These are phyloP conservation scores for Nakazawaea siamensis DNA, from an alignment of 805 yeast genomes.

Conservation along the genomic window DNA sequence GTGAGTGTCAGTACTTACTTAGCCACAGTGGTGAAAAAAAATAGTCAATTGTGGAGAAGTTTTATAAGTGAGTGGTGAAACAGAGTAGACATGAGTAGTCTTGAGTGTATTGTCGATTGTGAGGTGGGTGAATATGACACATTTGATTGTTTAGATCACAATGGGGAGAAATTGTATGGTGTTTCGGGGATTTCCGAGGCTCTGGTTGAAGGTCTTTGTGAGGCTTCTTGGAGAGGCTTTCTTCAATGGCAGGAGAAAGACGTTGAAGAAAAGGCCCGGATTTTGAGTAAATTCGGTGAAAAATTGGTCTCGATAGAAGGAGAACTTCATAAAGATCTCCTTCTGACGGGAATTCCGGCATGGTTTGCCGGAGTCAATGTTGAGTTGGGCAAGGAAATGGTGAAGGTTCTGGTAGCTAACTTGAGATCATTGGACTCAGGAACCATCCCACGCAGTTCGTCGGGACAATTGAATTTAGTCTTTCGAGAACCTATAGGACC, in stretches of 20 bases:
- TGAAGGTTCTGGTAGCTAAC: too few species aligned
- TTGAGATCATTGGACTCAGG: too few species aligned
- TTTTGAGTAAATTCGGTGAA: slow-evolving; percentile 11
- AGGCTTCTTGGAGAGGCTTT: slow-evolving; percentile 13
- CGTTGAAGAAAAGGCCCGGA: slow-evolving; percentile 8
- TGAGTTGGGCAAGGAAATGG: too few species aligned
- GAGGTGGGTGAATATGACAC: too few species aligned
- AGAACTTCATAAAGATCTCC: slow-evolving; percentile 17
- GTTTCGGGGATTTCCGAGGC: background rate
- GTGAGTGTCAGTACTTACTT: too few species aligned
- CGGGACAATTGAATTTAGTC: slow-evolving; percentile 16
- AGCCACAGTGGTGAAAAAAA: too few species aligned
- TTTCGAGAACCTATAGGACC: slow-evolving; percentile 35
- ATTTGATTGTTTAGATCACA: too few species aligned
- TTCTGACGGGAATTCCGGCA: slow-evolving; percentile 25
- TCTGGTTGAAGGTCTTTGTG: slow-evolving; percentile 10
- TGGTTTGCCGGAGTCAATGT: slow-evolving; percentile 30
- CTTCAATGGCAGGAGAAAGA: slow-evolving; percentile 13
- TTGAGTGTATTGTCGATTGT: too few species aligned
- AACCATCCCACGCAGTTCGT: too few species aligned
- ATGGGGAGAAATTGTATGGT: slow-evolving; percentile 2
- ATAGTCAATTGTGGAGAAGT: too few species aligned
- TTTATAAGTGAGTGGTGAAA: too few species aligned
- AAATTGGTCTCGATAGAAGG: slow-evolving; percentile 11
- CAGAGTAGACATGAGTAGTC: too few species aligned